These are phyloP conservation scores for Malus hybrid DNA, from an alignment of 331 rosid species.

Conservation along the genomic window DNA sequence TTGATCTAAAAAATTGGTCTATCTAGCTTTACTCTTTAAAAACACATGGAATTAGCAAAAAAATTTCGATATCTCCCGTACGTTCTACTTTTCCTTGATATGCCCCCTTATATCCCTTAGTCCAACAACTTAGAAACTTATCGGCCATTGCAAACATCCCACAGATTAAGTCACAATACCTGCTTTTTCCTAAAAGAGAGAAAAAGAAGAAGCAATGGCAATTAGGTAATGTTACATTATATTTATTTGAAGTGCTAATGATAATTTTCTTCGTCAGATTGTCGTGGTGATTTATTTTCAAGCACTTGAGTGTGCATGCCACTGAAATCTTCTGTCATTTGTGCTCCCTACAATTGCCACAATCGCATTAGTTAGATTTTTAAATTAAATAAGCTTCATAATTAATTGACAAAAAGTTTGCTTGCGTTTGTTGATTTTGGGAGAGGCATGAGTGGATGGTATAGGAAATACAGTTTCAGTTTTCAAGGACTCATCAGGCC, in stretches of 20 bases:
- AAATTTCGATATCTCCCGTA: no score
- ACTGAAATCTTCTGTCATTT: background rate
- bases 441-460: background rate
- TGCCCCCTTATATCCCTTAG: background rate
- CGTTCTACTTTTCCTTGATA: background rate
- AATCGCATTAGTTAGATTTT: background rate
- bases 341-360: background rate
- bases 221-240: no score
- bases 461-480: background rate
- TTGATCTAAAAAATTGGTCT: no score
- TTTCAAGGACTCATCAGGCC: background rate
- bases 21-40: no score
- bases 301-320: background rate
- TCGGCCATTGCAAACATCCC: background rate
- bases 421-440: background rate
- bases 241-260: no score
- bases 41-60: background rate
- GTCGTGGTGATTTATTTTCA: background rate
- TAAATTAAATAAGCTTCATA: background rate
- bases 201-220: background rate
- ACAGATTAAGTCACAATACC: background rate
- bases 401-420: background rate
- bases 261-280: background rate
- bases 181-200: background rate
- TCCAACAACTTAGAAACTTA: background rate